phyloP scores from a whole-genome alignment of 2,329 filamentous ascomycete species.

The Alternaria metachromatica region DNA sequence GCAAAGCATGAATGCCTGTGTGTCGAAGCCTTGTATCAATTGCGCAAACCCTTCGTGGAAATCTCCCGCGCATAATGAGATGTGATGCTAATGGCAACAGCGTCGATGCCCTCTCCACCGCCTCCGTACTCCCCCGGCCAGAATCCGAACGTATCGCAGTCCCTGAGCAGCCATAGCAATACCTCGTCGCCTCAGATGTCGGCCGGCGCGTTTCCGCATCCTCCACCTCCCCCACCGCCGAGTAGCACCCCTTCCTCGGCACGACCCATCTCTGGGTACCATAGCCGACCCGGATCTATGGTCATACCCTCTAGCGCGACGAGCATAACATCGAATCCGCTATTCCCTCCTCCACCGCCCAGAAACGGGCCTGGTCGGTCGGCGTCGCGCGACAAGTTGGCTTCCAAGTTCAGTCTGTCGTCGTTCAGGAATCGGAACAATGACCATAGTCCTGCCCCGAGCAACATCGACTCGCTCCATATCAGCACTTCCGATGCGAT shows the following conservation, averaged over 20 bases:
- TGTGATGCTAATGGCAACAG: constrained; percentile 40
- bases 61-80: background rate
- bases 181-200: constrained; percentile 49
- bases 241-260: constrained; percentile 37
- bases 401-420: constrained; percentile 50
- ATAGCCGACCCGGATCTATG: constrained; percentile 40
- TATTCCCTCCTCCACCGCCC: constrained; percentile 51
- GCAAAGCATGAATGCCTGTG: background rate
- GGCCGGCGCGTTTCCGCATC: constrained; percentile 46
- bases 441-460: constrained; percentile 43
- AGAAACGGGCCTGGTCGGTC: constrained; percentile 44
- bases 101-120: constrained; percentile 58
- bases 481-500: constrained; percentile 50
- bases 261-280: constrained; percentile 39
- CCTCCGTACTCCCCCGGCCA: constrained; percentile 58
- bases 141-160: constrained; percentile 46
- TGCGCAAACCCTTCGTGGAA: constrained; percentile 4
- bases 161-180: constrained; percentile 23
- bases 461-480: constrained; percentile 48
- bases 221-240: constrained; percentile 36
- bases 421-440: constrained; percentile 46
- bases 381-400: constrained; percentile 46
- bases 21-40: constrained; percentile 1
- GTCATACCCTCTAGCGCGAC: constrained; percentile 46
- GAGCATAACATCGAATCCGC: constrained; percentile 40